Percentiles rank a stretch among this genome's conserved stretches.
Conservation (phyloP, 371 early-diverging fungal species). For the Capillidium rhysosporum region DNA sequence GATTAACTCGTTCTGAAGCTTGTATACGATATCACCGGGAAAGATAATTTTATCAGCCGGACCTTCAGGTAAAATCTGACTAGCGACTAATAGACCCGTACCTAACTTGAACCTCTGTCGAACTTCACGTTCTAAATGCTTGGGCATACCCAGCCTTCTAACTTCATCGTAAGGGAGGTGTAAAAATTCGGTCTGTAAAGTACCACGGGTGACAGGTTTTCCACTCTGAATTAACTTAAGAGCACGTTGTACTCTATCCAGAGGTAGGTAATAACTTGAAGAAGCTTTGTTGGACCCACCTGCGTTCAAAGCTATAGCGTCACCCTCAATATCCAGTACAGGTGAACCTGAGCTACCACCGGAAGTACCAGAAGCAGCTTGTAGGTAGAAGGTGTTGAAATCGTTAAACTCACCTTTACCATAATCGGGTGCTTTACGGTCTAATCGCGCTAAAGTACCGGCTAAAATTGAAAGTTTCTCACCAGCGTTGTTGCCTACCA, state of each 20-base stretch:
- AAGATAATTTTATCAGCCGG: conserved; percentile 37
- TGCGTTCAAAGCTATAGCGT: conserved; percentile 45
- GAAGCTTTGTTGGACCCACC: conserved; percentile 32
- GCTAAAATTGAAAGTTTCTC: conserved; percentile 63
- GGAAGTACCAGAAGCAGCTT: conserved; percentile 42
- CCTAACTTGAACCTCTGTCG: conserved; percentile 30
- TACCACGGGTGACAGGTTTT: conserved; percentile 44
- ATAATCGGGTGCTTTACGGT: conserved; percentile 52
- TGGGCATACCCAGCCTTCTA: conserved; percentile 29
- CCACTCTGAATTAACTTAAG: conserved; percentile 30
- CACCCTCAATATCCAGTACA: conserved; percentile 40
- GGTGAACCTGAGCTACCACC: conserved; percentile 48
- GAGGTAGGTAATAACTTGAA: conserved; percentile 36
- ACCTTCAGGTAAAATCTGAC: conserved; percentile 40
- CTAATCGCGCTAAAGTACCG: conserved; percentile 57
- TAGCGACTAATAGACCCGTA: conserved; percentile 55
- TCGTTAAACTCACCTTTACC: conserved; percentile 44
- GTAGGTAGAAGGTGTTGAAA: conserved; percentile 45
- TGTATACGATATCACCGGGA: conserved; percentile 52
- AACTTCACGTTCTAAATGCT: conserved; percentile 30
- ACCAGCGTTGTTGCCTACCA: conserved; percentile 69
- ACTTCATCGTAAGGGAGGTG: conserved; percentile 35
- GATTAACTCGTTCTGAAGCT: conserved; percentile 29
- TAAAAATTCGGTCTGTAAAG: conserved; percentile 27
- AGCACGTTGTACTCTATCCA: conserved; percentile 45